Evolutionary conservation across 495 filamentous ascomycete genomes (phyloP).

Genomic region (Aspergillus hancockii): DNA sequence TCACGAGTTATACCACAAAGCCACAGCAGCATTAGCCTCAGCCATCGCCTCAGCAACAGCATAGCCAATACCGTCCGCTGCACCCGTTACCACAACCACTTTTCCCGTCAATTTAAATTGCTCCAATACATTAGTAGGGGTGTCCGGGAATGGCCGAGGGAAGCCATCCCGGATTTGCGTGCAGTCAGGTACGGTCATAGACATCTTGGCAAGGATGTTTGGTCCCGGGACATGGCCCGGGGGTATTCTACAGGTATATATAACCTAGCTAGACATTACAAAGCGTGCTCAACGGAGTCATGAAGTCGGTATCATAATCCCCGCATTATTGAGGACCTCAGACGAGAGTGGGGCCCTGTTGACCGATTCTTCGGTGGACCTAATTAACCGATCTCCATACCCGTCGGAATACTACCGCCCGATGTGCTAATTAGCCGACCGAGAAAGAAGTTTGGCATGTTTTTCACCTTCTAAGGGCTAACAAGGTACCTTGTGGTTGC

Average conservation of each 20-base stretch:
- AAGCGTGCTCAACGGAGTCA: neutral
- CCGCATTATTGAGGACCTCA: neutral
- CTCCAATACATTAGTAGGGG: constrained; percentile 43
- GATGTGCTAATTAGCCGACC: too few species aligned
- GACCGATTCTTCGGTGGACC: too few species aligned
- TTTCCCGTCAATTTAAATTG: constrained; percentile 45
- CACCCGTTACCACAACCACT: constrained; percentile 37
- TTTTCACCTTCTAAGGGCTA: too few species aligned
- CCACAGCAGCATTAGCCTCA: constrained; percentile 34
- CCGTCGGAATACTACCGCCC: too few species aligned
- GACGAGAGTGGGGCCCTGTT: too few species aligned
- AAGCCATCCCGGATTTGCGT: constrained; percentile 35
- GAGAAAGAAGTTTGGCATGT: too few species aligned
- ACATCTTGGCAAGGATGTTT: constrained; percentile 37
- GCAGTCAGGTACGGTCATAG: constrained; percentile 46
- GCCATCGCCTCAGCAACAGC: constrained; percentile 38
- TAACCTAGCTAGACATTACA: neutral
- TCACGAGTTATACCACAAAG: constrained; percentile 44
- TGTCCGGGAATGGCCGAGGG: constrained; percentile 42
- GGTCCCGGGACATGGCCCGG: too few species aligned
- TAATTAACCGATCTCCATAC: too few species aligned
- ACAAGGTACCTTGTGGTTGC: too few species aligned
- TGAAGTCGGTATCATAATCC: too few species aligned
- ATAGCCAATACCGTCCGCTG: constrained; percentile 38
- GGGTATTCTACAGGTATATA: neutral